Base-by-base conservation (phyloP, 495 filamentous ascomycete species). In the Cryomyces minteri region DNA sequence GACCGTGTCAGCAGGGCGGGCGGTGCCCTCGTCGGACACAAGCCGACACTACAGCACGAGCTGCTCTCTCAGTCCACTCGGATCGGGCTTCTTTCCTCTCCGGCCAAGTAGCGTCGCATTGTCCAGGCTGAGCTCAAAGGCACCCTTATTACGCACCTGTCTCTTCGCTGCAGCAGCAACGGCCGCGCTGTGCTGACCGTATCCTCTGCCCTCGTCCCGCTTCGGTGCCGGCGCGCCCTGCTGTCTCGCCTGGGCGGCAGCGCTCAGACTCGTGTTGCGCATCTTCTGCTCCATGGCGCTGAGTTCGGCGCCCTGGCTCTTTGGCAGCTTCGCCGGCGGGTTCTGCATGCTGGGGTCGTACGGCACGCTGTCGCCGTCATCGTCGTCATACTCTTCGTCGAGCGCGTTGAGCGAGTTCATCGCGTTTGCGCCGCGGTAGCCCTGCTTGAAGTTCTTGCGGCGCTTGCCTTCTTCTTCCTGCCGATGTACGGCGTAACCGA, bases 381-480 rank as follows among this genome's bases (percentile, higher is more conserved):
- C 77, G 43, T 79, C 74, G 39, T 73, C 72, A 37, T 75, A 69
- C 49, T 75, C 75, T 44, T 69, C 62, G 56, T 92, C 84, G 41
- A 87, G 71, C 6, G 68, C 73, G 46, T 76, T 80, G 39, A 84
- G 72, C 40, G 69, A 59, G 47, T 69, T 72, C 42, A 70, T 59
- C 6, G 61, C 64, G 28, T 48, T 63, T 14, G 64, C 66, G 18
- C 73, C 75, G 31, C 77, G 72, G 58, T 76, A 82, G 51, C 80
- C 80, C 56, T 81, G 75, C 51, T 79, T 79, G 60, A 70, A 71
- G 52, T 76, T 72, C 65, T 88, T 93, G 33, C 84, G 74, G 32
- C 88, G 79, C 62, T 94, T 96, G 55, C 73, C 77, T 62, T 96
- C 90, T 61, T 98, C 90, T 60, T 95, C 90, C 61, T 96, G 85